Conservation (phyloP, 495 filamentous ascomycete genomes). For the Chaetomium tenue region DNA sequence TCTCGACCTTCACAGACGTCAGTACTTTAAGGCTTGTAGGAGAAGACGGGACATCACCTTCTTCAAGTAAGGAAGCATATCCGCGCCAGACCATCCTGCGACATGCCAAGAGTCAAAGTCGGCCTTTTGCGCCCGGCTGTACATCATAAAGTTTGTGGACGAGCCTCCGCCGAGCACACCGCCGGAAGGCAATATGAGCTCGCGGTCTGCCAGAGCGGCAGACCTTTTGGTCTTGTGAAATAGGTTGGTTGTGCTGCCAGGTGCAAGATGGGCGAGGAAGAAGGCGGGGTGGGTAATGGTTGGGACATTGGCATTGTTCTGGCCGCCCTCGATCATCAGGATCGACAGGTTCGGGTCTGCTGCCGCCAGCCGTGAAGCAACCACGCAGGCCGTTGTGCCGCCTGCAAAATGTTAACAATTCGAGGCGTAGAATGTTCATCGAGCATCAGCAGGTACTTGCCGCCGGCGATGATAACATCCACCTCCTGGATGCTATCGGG, state of each 20-base stretch:
- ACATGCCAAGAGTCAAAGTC: slow-evolving; percentile 55
- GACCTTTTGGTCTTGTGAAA: slow-evolving; percentile 36
- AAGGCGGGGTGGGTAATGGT: slow-evolving; percentile 45
- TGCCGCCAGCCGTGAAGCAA: slow-evolving; percentile 49
- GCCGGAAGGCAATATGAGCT: slow-evolving; percentile 51
- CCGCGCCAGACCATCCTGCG: slow-evolving; percentile 52
- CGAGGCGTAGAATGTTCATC: background rate
- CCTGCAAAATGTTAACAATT: slow-evolving; percentile 27
- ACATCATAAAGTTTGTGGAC: slow-evolving; percentile 60
- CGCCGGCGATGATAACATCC: slow-evolving; percentile 41
- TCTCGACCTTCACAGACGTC: slow-evolving; percentile 42
- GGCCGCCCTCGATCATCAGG: slow-evolving; percentile 50
- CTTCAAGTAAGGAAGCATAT: slow-evolving; percentile 52
- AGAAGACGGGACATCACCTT: slow-evolving; percentile 42
- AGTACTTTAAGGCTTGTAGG: background rate
- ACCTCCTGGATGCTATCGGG: slow-evolving; percentile 35
- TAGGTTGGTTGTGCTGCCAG: slow-evolving; percentile 35
- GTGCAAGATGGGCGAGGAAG: slow-evolving; percentile 36
- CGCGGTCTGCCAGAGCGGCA: slow-evolving; percentile 34
- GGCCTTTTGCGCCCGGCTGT: slow-evolving; percentile 37
- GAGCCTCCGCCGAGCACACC: slow-evolving; percentile 59
- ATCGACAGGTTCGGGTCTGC: slow-evolving; percentile 50
- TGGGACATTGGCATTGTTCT: slow-evolving; percentile 46
- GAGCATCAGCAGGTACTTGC: slow-evolving; percentile 23
- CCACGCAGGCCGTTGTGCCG: slow-evolving; percentile 47